Evolutionary conservation across 805 yeast species (phyloP).

Genomic region (Saccharomycopsis fodiens): DNA sequence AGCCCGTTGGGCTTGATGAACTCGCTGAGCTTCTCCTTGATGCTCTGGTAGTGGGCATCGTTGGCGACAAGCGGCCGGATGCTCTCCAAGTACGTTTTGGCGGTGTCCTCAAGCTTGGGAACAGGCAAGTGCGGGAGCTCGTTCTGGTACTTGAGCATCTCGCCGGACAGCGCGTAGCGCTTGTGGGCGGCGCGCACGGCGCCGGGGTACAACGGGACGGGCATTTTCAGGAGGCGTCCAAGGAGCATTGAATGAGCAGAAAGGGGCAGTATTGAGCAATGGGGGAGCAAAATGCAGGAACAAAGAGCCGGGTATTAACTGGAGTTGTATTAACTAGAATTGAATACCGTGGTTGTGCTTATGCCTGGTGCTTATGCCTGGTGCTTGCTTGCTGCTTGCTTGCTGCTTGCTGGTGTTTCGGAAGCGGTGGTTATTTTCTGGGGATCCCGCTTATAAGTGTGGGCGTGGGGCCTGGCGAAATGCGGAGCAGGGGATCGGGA

Average conservation of each 20-base stretch:
- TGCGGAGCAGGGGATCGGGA: neutral
- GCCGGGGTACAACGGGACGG: conserved; percentile 2
- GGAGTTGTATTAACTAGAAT: too few species aligned
- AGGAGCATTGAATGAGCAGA: too few species aligned
- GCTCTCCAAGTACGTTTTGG: conserved; percentile 59
- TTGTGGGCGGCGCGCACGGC: neutral
- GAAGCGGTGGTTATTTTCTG: too few species aligned
- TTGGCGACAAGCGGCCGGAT: conserved; percentile 59
- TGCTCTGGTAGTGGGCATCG: conserved; percentile 43
- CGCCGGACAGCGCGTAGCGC: conserved; percentile 39
- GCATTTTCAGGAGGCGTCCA: neutral
- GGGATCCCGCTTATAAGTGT: too few species aligned
- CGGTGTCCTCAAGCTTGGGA: conserved; percentile 69
- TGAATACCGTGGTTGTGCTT: too few species aligned
- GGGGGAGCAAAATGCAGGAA: too few species aligned
- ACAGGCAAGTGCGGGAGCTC: conserved; percentile 81
- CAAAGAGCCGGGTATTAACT: too few species aligned
- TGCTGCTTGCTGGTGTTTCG: too few species aligned
- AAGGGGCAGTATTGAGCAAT: too few species aligned
- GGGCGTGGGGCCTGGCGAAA: neutral
- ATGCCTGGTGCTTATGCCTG: too few species aligned
- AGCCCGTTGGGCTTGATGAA: conserved; percentile 55
- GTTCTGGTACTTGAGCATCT: conserved; percentile 63
- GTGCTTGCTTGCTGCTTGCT: too few species aligned
- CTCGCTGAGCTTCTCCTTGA: conserved; percentile 52